These are phyloP conservation scores for Alternaria sp. DNA, from an alignment of 2,329 filamentous ascomycete genomes.

Conservation along the genomic window DNA sequence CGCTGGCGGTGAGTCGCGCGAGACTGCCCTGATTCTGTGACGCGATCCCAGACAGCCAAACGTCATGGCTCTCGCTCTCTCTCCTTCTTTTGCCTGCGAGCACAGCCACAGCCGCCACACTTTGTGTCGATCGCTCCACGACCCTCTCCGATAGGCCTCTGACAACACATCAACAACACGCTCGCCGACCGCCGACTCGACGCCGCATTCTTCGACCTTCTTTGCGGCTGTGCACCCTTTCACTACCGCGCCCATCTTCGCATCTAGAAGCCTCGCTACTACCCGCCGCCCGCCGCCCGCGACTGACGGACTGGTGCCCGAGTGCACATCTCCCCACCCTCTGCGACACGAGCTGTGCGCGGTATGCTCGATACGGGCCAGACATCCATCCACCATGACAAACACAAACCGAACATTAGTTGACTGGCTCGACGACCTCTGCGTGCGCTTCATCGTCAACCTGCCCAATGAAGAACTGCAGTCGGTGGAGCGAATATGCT, in stretches of 20 bases:
- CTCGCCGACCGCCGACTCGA: not conserved
- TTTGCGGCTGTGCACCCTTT: slow-evolving; percentile 40
- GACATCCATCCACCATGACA: slow-evolving; percentile 64
- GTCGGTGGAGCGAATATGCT: slow-evolving; percentile 92
- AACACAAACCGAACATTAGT: slow-evolving; percentile 83
- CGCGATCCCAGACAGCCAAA: slow-evolving; percentile 14
- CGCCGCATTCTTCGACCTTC: slow-evolving; percentile 29
- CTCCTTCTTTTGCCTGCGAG: slow-evolving; percentile 4
- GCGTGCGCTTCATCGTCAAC: slow-evolving; percentile 98
- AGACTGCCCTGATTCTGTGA: slow-evolving; percentile 40
- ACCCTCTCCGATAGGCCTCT: slow-evolving; percentile 13
- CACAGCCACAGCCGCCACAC: slow-evolving; percentile 29
- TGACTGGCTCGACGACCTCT: slow-evolving; percentile 98
- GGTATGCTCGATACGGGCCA: slow-evolving; percentile 70
- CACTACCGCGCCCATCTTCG: not conserved
- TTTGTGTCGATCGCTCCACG: slow-evolving; percentile 14
- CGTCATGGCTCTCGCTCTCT: slow-evolving; percentile 27
- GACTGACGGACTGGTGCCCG: slow-evolving; percentile 11
- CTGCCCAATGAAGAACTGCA: slow-evolving; percentile 89
- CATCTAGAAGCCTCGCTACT: slow-evolving; percentile 23
- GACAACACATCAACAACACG: slow-evolving; percentile 13
- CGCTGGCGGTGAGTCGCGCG: slow-evolving; percentile 32
- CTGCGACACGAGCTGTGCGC: slow-evolving; percentile 28
- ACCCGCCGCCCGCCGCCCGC: slow-evolving; percentile 5
- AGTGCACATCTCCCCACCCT: slow-evolving; percentile 14